Evolutionary conservation across 2,329 filamentous ascomycete species (phyloP), one percentile per base, ranked within the genome.

Genomic region (Endoconidiophora laricicola): DNA sequence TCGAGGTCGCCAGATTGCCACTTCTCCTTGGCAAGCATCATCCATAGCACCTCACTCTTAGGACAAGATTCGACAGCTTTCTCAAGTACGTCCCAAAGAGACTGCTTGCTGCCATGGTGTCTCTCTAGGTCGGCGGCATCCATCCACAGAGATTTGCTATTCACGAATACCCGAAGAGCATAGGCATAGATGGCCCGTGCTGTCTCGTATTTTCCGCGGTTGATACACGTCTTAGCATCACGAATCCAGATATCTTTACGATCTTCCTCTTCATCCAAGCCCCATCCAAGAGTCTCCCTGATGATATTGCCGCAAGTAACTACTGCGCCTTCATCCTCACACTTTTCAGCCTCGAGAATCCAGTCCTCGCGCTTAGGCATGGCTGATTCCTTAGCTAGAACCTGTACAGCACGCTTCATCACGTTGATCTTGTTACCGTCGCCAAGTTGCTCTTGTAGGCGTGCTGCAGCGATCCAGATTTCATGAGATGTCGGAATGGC

Each of bases 331-430:
- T 96, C 91, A 52, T 86, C 82, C 64, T 98, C 91, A 60, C 90
- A 96, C 55, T 84, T 84, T 63, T 98, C 91, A 0, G 91, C 93
- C 63, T 96, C 87, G 4, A 77, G 73, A 48, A 98, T 93, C 91
- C 91, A 98, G 57, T 95, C 88, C 62, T 98, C 91, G 39, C 93
- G 81, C 65, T 94, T 94, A 38, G 91, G 77, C 93, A 98, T 98
- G 9, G 91, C 90, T 24, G 85, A 88, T 60, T 94, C 87, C 59
- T 87, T 86, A 37, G 81, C 86, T 29, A 98, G 72, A 18, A 87
- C 80, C 60, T 93, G 86, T 29, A 95, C 79, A 42, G 86, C 91
- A 68, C 86, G 83, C 62, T 91, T 90, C 85, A 98, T 95, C 52
- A 96, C 85, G 58, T 86, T 93, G 59, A 88, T 77, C 66, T 83